phyloP scores from a whole-genome alignment of 1,139 yeast genomes.

The Debaryomyces psychrophilus region DNA sequence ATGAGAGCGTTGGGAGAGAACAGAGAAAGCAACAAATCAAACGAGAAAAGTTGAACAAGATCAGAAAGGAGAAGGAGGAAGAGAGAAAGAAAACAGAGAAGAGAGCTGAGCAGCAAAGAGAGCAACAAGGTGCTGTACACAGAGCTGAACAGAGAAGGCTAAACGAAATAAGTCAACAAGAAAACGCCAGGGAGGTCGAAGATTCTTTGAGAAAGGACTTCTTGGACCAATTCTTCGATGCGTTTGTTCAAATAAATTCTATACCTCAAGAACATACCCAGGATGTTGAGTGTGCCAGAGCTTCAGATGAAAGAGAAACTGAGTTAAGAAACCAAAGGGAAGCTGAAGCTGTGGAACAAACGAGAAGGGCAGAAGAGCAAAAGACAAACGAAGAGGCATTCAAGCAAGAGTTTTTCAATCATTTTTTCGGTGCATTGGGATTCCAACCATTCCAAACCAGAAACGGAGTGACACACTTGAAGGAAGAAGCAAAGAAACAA shows the following conservation, averaged over 20 bases:
- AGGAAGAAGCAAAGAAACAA: background rate
- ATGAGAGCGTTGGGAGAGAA: conserved; percentile 2
- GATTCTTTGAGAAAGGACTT: background rate
- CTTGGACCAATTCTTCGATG: conserved; percentile 4
- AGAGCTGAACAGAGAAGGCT: background rate
- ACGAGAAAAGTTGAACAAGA: conserved; percentile 9
- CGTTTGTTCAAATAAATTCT: background rate
- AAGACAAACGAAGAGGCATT: conserved; percentile 2
- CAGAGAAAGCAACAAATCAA: conserved; percentile 11
- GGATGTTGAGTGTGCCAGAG: background rate
- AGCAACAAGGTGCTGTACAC: too few species aligned
- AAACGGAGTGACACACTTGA: conserved; percentile 1
- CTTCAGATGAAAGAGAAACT: background rate
- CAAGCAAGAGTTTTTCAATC: conserved; percentile 24
- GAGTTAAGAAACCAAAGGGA: background rate
- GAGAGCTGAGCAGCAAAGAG: conserved; percentile 11
- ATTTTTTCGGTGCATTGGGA: conserved; percentile 21
- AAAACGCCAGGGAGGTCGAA: conserved; percentile 6
- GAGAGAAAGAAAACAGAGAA: too few species aligned
- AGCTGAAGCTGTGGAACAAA: background rate
- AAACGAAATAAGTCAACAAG: conserved; percentile 4
- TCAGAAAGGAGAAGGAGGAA: conserved; percentile 12
- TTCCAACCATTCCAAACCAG: conserved; percentile 1
- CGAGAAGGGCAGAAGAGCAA: conserved; percentile 3
- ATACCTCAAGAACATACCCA: background rate